Base-by-base conservation (phyloP, 768 basidiomycete species). In the Tephrocybe sp. region DNA sequence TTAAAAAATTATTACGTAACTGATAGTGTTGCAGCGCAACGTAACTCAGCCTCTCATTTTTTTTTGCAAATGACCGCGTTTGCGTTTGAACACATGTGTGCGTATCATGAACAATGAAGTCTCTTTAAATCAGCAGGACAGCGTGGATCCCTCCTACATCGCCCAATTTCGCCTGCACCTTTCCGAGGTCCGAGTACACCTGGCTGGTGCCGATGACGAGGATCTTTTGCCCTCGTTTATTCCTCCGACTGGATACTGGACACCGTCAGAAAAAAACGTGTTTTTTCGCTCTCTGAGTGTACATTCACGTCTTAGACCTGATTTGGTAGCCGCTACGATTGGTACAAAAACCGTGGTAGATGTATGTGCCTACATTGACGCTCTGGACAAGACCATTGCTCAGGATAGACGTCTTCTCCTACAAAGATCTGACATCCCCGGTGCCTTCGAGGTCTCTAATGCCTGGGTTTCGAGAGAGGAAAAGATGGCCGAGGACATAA, bases 231-330 rank as follows among this genome's bases (percentile, higher is more conserved):
- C 72, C 21, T 68, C 72, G 13, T 73, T 69, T 53, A 47, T 71
- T 49, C 58, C 69, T 16, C 63, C 77, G 26, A 56, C 67, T 36
- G 67, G 74, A 31, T 73, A 68, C 50, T 93, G 91, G 91, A 82
- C 84, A 3, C 62, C 74, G 1, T 55, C 67, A n/a, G 92, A 94
- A 60, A 86, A 87, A 53, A 73, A 82, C 22, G 55, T 61, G 0
- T 89, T 93, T 67, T 93, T 92, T 64, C 85, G 80, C 63, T 84
- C 78, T 0, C 64, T 93, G 18, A 66, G 76, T 22, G 63, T 83
- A 1, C 70, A 87, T 65, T 92, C 90, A 16, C 77, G 87, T 21
- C 73, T 87, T 35, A 70, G 89, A 18, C 87, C 89, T 0, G 92
- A 93, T 64, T 75, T 92, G 39, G 86, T 94, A 42, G 82, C 89